phyloP scores from a whole-genome alignment of 2,329 filamentous ascomycete genomes.

The Pestalotiopsis sp. region DNA sequence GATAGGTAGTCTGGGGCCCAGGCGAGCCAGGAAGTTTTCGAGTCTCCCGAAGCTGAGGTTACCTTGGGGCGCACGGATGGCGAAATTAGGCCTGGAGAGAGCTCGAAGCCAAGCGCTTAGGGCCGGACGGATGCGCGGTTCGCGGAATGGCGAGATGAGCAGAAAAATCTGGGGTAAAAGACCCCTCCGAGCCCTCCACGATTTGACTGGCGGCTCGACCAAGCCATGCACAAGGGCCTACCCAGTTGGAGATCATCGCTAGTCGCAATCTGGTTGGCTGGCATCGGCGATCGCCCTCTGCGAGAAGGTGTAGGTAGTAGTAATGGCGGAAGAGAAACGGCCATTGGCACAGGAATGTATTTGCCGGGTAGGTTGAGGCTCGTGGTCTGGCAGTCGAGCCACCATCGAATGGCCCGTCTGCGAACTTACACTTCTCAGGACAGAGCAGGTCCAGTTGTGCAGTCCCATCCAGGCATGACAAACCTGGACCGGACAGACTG shows the following conservation, averaged over 20 bases:
- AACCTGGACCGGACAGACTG: background rate
- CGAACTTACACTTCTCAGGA: background rate
- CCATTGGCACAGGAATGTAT: background rate
- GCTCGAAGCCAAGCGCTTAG: background rate
- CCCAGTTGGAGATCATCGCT: background rate
- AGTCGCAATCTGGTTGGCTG: background rate
- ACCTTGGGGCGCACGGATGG: background rate
- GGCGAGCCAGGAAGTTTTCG: background rate
- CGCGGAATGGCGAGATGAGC: conserved; percentile 7
- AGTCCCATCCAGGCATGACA: background rate
- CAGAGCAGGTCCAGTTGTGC: background rate
- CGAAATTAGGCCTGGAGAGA: background rate
- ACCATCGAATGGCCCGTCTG: background rate
- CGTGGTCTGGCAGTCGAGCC: background rate
- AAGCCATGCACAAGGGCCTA: background rate
- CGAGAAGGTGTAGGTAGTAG: background rate
- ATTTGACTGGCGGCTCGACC: background rate
- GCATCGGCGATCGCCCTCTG: background rate
- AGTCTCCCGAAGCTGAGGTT: background rate
- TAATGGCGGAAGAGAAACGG: too few relatives aligned
- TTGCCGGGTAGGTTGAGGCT: background rate
- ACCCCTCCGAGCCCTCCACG: background rate
- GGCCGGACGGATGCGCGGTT: conserved; percentile 6
- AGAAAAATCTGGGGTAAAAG: conserved; percentile 11
- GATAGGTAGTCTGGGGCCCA: background rate